These are phyloP conservation scores for Coleophoma cylindrospora DNA, from an alignment of 2,329 filamentous ascomycete genomes.

Conservation along the genomic window DNA sequence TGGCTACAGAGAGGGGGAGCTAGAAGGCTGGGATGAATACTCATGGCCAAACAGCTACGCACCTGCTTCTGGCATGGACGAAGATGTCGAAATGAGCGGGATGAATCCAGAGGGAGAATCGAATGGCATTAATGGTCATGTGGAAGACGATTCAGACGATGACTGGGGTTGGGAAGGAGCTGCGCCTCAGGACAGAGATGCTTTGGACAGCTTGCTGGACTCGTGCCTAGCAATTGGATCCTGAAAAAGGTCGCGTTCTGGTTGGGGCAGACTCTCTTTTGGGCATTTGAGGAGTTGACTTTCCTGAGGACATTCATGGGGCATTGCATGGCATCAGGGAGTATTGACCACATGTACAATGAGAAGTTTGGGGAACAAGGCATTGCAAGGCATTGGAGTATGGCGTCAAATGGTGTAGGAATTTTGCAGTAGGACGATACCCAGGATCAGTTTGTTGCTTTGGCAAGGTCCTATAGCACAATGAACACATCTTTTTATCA, in stretches of 20 bases:
- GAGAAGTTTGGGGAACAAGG: conserved; percentile 10
- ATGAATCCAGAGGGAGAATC: conserved; percentile 15
- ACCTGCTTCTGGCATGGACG: conserved; percentile 28
- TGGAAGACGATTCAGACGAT: conserved; percentile 45
- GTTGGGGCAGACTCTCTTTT: too few species aligned
- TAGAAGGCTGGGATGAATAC: conserved; percentile 62
- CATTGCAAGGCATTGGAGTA: conserved; percentile 4
- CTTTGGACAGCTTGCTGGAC: conserved; percentile 48
- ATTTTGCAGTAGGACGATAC: conserved; percentile 21
- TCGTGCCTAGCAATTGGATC: conserved; percentile 26
- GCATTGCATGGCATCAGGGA: conserved; percentile 16
- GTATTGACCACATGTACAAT: conserved; percentile 10
- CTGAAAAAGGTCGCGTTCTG: conserved; percentile 3
- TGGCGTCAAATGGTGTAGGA: conserved; percentile 11
- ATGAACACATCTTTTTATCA: too few species aligned
- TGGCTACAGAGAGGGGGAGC: conserved; percentile 69
- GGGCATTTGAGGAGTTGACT: too few species aligned
- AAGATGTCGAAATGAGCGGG: conserved; percentile 27
- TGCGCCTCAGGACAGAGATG: conserved; percentile 42
- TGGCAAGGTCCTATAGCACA: too few species aligned
- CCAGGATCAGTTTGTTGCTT: conserved; percentile 4
- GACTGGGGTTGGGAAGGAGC: conserved; percentile 61
- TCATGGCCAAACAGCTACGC: conserved; percentile 31
- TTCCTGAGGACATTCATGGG: not conserved
- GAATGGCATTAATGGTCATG: conserved; percentile 42